Percentiles rank a stretch among this genome's conserved stretches.
These are phyloP conservation scores for Russula griseocarnosa DNA, from an alignment of 768 basidiomycete genomes.

Conservation along the genomic window DNA sequence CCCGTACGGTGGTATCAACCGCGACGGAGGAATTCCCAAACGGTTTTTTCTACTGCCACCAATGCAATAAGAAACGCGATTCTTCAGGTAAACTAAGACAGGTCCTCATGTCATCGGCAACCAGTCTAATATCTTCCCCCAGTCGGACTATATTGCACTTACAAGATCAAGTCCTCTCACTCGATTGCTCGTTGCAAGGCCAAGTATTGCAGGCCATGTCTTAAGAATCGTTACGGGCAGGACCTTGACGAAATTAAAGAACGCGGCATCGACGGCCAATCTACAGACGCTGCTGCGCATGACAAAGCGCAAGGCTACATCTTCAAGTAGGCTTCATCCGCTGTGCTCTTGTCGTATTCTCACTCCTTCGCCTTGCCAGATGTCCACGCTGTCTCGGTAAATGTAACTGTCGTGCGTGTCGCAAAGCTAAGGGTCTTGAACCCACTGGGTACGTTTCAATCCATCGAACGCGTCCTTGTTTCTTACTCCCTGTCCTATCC, in stretches of 20 bases:
- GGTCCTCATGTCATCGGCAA: neutral
- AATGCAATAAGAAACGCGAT: constrained; percentile 63
- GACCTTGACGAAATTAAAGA: constrained; percentile 43
- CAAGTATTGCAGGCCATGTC: constrained; percentile 62
- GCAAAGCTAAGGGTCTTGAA: constrained; percentile 57
- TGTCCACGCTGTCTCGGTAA: constrained; percentile 64
- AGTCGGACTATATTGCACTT: constrained; percentile 42
- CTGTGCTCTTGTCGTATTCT: constrained; percentile 15
- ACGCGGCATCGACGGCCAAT: constrained; percentile 14
- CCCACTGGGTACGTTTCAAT: constrained; percentile 51
- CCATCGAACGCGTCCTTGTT: neutral
- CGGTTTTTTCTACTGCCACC: constrained; percentile 60
- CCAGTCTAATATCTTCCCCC: constrained; percentile 9
- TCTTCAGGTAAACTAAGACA: constrained; percentile 39
- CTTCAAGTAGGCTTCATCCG: constrained; percentile 46
- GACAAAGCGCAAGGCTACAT: constrained; percentile 38
- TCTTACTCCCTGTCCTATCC: constrained; percentile 1
- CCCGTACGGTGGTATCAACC: constrained; percentile 12
- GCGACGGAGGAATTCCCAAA: constrained; percentile 35
- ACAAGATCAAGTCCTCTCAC: constrained; percentile 29
- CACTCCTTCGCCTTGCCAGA: constrained; percentile 37
- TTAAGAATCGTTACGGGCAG: constrained; percentile 64
- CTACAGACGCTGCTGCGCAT: constrained; percentile 33
- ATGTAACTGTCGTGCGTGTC: constrained; percentile 66
- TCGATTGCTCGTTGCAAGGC: constrained; percentile 46